These are phyloP conservation scores for Sordariomycetes sp. DNA, from an alignment of 2,329 filamentous ascomycete species.

Conservation along the genomic window DNA sequence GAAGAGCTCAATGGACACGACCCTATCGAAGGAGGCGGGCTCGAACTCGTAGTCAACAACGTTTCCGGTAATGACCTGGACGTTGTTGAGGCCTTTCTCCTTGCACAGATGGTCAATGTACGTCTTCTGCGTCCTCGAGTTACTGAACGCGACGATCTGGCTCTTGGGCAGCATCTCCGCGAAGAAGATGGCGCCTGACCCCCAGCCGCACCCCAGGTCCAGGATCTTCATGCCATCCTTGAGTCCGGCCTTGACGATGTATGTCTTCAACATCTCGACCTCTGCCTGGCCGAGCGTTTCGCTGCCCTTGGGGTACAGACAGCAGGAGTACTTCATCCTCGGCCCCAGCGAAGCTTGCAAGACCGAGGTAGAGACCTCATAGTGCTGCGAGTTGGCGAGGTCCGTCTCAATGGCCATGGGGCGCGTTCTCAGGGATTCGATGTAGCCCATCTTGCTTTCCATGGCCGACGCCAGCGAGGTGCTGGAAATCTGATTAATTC, in stretches of 20 bases:
- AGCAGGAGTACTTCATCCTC: conserved; percentile 65
- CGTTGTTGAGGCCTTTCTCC: conserved; percentile 47
- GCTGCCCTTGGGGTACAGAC: conserved; percentile 52
- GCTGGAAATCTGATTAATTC: conserved; percentile 44
- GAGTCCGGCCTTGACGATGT: conserved; percentile 51
- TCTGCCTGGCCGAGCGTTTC: conserved; percentile 60
- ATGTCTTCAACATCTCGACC: conserved; percentile 54
- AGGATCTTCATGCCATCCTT: conserved; percentile 51
- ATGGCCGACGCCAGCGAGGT: conserved; percentile 43
- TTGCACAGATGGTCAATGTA: conserved; percentile 53
- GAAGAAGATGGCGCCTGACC: conserved; percentile 55
- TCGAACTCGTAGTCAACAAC: conserved; percentile 58
- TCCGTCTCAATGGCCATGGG: conserved; percentile 62
- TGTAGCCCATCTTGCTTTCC: conserved; percentile 54
- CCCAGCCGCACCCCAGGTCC: conserved; percentile 63
- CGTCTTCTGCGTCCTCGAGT: conserved; percentile 58
- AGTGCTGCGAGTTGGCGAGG: conserved; percentile 60
- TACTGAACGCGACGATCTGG: conserved; percentile 58
- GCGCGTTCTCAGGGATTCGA: conserved; percentile 45
- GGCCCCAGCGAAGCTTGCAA: conserved; percentile 53
- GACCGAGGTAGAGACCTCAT: conserved; percentile 61
- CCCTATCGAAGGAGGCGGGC: conserved; percentile 48
- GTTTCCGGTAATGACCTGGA: conserved; percentile 57
- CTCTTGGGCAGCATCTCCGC: conserved; percentile 55
- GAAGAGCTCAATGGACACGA: conserved; percentile 61